Percentiles rank a stretch among this genome's conserved stretches.
These are phyloP conservation scores for Cavenderia fasciculata DNA, from an alignment of 78 protist genomes.

Conservation along the genomic window DNA sequence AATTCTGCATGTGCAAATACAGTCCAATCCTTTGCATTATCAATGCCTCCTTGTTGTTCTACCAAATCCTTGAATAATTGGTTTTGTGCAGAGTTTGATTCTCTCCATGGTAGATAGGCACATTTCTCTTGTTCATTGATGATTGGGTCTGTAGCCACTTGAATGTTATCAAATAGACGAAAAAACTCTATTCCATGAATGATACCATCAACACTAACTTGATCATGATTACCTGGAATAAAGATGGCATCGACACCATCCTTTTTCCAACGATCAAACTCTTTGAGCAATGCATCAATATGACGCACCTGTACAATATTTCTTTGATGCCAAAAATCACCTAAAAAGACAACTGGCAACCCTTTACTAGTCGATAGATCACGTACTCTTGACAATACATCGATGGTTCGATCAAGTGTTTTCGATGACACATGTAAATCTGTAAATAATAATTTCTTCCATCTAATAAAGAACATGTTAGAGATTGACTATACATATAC, in stretches of 20 bases:
- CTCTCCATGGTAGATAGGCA: constrained; percentile 74
- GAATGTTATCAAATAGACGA: constrained; percentile 24
- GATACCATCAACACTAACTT: constrained; percentile 50
- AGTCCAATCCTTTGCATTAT: constrained; percentile 28
- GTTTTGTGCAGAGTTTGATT: constrained; percentile 27
- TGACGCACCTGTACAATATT: constrained; percentile 58
- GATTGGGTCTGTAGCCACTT: constrained; percentile 41
- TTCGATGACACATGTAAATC: constrained; percentile 75
- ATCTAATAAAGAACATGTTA: too few species aligned
- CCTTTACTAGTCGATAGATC: neutral
- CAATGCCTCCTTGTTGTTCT: neutral
- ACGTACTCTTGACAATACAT: constrained; percentile 14
- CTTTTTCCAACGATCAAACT: constrained; percentile 34
- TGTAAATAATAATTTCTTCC: constrained; percentile 68
- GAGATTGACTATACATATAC: too few species aligned
- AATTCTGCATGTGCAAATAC: constrained; percentile 78
- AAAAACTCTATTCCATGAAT: constrained; percentile 61
- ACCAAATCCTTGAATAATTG: constrained; percentile 1
- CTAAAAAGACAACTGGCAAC: constrained; percentile 39
- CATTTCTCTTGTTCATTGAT: neutral
- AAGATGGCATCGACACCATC: neutral
- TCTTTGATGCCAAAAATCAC: constrained; percentile 77
- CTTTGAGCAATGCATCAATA: constrained; percentile 34
- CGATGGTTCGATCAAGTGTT: constrained; percentile 35
- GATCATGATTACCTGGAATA: constrained; percentile 72